Evolutionary conservation across 345 rosid genomes (phyloP).

Genomic region (Capsella bursapastoris): DNA sequence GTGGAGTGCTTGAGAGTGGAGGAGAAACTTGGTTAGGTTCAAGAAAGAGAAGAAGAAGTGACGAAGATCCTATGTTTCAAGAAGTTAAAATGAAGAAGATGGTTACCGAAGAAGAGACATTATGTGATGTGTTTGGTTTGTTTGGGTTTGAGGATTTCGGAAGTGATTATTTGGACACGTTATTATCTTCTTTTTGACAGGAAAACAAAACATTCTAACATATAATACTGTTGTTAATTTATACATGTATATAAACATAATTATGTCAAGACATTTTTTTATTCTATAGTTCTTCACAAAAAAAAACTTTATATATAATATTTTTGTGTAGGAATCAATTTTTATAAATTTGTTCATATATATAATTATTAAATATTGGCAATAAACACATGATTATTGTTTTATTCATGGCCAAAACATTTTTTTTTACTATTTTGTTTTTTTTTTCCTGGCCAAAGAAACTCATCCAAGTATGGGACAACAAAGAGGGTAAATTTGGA

Average conservation of each 20-base stretch:
- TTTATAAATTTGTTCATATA: neutral
- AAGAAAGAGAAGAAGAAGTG: conserved; percentile 34
- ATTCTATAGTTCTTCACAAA: too few species aligned
- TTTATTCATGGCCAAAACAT: too few species aligned
- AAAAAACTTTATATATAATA: neutral
- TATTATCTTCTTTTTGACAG: conserved; percentile 60
- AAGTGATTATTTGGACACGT: conserved; percentile 66
- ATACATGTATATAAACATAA: neutral
- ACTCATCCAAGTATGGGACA: neutral
- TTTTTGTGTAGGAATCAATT: neutral
- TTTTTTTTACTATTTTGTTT: too few species aligned
- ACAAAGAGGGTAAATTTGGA: conserved; percentile 2
- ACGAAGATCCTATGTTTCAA: conserved; percentile 27
- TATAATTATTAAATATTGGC: neutral
- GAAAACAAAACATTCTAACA: too few species aligned
- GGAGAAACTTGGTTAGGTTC: conserved; percentile 34
- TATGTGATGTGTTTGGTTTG: conserved; percentile 48
- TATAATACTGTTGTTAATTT: too few species aligned
- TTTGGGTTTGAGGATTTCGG: conserved; percentile 76
- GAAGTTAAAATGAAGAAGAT: conserved; percentile 51
- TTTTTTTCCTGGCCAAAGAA: too few species aligned
- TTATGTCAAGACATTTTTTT: neutral
- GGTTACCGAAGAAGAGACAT: conserved; percentile 29
- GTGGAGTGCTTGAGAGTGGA: conserved; percentile 28
- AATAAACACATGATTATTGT: too few species aligned